Conservation (phyloP, 192 early-diverging fungal genomes). For the Diversispora epigaea region DNA sequence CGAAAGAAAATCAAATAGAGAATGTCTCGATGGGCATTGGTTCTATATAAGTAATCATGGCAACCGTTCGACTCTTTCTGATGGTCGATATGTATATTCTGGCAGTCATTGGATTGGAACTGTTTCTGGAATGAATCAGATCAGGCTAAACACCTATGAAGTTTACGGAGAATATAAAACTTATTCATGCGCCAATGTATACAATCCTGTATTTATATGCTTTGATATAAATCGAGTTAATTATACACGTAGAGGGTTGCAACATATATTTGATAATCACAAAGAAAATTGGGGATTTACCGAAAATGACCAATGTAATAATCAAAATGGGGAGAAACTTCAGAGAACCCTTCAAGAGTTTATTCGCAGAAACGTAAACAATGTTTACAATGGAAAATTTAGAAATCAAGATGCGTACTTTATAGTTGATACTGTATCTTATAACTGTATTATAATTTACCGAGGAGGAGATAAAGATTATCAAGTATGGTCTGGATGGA, state of each 20-base stretch:
- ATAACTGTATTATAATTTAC: slow-evolving; percentile 17
- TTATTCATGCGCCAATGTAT: slow-evolving; percentile 13
- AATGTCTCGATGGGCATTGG: slow-evolving; percentile 20
- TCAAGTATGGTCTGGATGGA: slow-evolving; percentile 12
- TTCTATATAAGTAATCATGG: slow-evolving; percentile 10
- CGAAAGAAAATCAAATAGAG: neutral
- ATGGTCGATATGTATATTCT: slow-evolving; percentile 18
- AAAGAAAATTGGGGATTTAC: slow-evolving; percentile 19
- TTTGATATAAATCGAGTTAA: slow-evolving; percentile 17
- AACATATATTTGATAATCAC: slow-evolving; percentile 2
- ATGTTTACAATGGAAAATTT: slow-evolving; percentile 6
- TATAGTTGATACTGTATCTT: neutral
- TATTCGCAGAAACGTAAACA: neutral
- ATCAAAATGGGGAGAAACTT: neutral
- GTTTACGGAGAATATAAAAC: neutral
- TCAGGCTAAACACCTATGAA: slow-evolving; percentile 23
- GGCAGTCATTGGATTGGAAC: slow-evolving; percentile 20
- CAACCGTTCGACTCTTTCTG: neutral
- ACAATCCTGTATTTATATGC: neutral
- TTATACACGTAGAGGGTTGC: neutral
- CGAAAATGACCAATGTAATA: slow-evolving; percentile 3
- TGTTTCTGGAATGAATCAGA: slow-evolving; percentile 15
- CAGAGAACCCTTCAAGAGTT: neutral
- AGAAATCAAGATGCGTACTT: slow-evolving; percentile 6
- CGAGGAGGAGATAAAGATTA: slow-evolving; percentile 8